Evolutionary conservation across 257 asterid species (phyloP), one percentile per base, ranked within the genome.

Genomic region (Gynochthodes officinalis): DNA sequence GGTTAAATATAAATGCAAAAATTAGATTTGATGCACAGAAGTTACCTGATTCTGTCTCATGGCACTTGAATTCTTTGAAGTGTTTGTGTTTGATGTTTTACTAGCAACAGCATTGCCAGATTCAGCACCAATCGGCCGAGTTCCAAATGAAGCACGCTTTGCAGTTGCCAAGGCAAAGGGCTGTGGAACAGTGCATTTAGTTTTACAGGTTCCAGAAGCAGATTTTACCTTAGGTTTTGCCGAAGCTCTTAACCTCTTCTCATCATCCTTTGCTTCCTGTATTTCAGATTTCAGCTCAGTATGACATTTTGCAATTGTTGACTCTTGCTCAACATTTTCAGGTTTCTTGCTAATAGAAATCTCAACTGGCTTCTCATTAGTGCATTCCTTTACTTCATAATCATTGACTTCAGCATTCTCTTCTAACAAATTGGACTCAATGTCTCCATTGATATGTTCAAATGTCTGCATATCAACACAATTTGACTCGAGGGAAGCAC

Each of bases 131-230:
- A 76, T 40, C 30, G 84, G 79, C 42, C 91, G 92, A 23, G 70
- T 64, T 62, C 91, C 97, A 54, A 65, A 72, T 35, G 78, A 79
- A 57, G 95, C 96, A 46, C 96, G 97, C 76, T 88, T 91, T 74
- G 86, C 96, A 44, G 96, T 91, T 57, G 96, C 96, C 82, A 91
- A 82, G 75, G 97, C 88, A 83, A 91, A 91, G 18, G 97, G 97
- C 81, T 82, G 95, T 1, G 97, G 96, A 63, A 91, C 87, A 10
- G 97, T 91, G 79, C 90, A 80, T 77, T 81, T 91, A 33, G 87
- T 75, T 81, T 86, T 89, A 76, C 84, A 83, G 84, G 80, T 86
- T 72, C 89, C 88, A 52, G 82, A 74, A 75, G 80, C 67, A 71
- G 81, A 70, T 79, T 64, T 86, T 63, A 71, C 62, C 52, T 78